These are phyloP conservation scores for Oehlia diaphana DNA, from an alignment of 192 early-diverging fungal genomes.

Conservation along the genomic window DNA sequence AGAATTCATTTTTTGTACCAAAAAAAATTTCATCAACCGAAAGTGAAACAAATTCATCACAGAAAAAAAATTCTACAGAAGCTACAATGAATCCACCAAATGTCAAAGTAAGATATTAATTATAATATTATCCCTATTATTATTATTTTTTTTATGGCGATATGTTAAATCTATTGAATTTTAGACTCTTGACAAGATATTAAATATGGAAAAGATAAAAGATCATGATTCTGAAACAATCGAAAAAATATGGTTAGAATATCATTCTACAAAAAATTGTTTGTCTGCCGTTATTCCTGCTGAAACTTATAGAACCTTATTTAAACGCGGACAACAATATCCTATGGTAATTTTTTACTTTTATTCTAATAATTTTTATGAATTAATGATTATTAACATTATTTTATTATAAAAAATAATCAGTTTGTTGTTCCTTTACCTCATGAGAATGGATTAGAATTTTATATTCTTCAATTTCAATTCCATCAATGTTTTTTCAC, in stretches of 20 bases:
- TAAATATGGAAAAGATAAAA: slow-evolving; percentile 51
- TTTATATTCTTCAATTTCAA: slow-evolving; percentile 82
- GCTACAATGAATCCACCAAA: neutral
- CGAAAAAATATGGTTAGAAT: slow-evolving; percentile 71
- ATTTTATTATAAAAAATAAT: neutral
- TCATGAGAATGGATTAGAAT: slow-evolving; percentile 78
- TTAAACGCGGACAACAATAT: slow-evolving; percentile 50
- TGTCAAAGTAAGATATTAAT: neutral
- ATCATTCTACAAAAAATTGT: slow-evolving; percentile 58
- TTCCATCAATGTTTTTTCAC: slow-evolving; percentile 89
- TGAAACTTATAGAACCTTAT: slow-evolving; percentile 59
- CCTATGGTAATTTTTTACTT: slow-evolving; percentile 49
- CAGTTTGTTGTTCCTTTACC: slow-evolving; percentile 88
- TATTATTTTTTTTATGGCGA: neutral
- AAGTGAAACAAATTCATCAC: neutral
- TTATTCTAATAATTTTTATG: neutral
- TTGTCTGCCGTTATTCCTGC: slow-evolving; percentile 67
- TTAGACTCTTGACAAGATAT: slow-evolving; percentile 56
- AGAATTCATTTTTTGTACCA: neutral
- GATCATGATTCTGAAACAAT: slow-evolving; percentile 44
- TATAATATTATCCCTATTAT: neutral
- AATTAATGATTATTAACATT: neutral
- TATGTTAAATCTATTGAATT: neutral
- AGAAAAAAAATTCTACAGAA: neutral
- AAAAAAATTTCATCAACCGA: neutral